Conservation (phyloP, 768 basidiomycete genomes). For the Psilocybe azurescens region DNA sequence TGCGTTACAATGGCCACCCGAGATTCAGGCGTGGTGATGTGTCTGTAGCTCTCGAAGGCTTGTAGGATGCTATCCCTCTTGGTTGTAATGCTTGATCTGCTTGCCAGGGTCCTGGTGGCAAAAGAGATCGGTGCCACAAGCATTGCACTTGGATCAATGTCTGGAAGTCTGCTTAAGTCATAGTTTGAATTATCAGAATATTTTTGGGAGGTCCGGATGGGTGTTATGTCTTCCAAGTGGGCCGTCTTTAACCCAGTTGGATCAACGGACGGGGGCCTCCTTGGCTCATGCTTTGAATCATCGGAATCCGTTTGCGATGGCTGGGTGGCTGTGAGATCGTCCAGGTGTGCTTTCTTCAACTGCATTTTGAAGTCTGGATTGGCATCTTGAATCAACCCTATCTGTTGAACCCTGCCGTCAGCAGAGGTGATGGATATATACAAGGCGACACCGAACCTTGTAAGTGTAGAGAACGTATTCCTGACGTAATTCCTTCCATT, state of each 20-base stretch:
- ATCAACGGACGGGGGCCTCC: no score
- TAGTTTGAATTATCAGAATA: no score
- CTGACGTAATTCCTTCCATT: slow-evolving; percentile 11
- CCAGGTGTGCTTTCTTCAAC: not conserved
- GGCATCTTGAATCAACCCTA: slow-evolving; percentile 8
- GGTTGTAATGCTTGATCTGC: not conserved
- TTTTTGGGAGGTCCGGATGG: no score
- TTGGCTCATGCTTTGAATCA: not conserved
- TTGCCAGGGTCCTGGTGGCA: not conserved
- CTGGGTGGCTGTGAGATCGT: not conserved
- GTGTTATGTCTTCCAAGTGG: no score
- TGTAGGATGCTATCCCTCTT: not conserved
- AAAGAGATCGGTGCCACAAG: not conserved
- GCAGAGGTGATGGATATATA: not conserved
- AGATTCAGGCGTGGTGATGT: no score
- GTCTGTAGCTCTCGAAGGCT: no score
- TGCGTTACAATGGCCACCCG: no score
- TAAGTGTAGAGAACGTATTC: slow-evolving; percentile 13
- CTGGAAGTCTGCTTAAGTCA: not conserved
- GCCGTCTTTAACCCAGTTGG: no score
- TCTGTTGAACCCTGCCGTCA: not conserved
- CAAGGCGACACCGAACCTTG: not conserved
- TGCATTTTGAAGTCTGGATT: not conserved
- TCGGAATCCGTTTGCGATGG: not conserved
- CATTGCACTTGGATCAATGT: not conserved